Evolutionary conservation across 495 filamentous ascomycete species (phyloP), one percentile per base, ranked within the genome.

Genomic region (Daldinia loculata): DNA sequence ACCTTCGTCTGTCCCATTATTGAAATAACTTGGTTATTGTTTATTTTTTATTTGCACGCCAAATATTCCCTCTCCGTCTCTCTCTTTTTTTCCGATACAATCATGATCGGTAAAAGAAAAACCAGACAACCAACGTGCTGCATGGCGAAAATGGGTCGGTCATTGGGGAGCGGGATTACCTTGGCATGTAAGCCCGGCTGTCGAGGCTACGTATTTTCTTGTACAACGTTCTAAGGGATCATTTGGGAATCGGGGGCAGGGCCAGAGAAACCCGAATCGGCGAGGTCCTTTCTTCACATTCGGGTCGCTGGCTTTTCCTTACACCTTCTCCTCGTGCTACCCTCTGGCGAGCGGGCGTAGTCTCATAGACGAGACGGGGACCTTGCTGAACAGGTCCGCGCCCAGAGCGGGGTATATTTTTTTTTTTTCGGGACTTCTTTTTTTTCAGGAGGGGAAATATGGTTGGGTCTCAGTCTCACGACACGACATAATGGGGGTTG

Each of bases 61-160:
- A 12, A 52, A 17, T 62, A 11, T 61, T 74, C 24, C 29, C 38
- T 29, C 36, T 36, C 3, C 12, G 34, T 36, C 34, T 60, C 19
- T 45, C 19, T 45, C 14, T 63, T 34, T 55, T 50, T 74, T 69
- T 45, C 70, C 63, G 63, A 66, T 70, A 57, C 56, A 56, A 56
- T 43, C 26, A 8, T 22, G 7, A 67, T 74, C 71, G 65, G 65
- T 39, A 61, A 48, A 22, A 22, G n/a, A 24, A 22, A 24, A 53
- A 51, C 62, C n/a, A 67, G 67, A 27, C 56, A 59, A 59, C 1
- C 29, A 32, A 72, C 57, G 57, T 68, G 57, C 58, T 71, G 73
- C 74, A 76, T 77, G 73, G 75, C 75, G 75, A 76, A 74, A 74
- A 70, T 70, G 63, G 70, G 70, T 63, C 57, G 69, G 64, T 74